These are phyloP conservation scores for Microbotryomycetes sp. DNA, from an alignment of 1,284 basidiomycete genomes.

Conservation along the genomic window DNA sequence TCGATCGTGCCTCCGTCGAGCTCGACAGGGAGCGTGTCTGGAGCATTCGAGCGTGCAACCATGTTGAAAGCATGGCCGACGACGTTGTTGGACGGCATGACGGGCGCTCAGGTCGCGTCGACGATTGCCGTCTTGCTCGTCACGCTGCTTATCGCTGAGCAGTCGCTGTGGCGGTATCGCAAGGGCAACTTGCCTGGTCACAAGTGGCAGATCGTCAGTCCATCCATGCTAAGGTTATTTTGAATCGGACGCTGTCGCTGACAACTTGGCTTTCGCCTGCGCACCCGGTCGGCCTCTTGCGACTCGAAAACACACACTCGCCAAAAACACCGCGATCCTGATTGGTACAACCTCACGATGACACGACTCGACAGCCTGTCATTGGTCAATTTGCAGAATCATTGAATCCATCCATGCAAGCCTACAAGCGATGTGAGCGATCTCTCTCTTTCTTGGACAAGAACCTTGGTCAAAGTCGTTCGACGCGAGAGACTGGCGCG, in stretches of 20 bases:
- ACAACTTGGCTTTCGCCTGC: too few relatives aligned
- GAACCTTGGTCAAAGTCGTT: too few relatives aligned
- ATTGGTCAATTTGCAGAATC: slow-evolving; percentile 83
- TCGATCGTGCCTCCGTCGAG: not conserved
- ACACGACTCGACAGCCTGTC: slow-evolving; percentile 50
- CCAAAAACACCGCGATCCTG: too few relatives aligned
- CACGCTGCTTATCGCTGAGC: slow-evolving; percentile 66
- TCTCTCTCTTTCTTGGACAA: not conserved
- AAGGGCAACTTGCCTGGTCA: slow-evolving; percentile 76
- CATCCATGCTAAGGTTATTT: not conserved
- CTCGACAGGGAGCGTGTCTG: not conserved
- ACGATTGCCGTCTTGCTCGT: slow-evolving; percentile 54
- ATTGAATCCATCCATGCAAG: slow-evolving; percentile 76
- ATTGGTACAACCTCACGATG: too few relatives aligned
- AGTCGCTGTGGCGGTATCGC: slow-evolving; percentile 77
- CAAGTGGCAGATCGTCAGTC: slow-evolving; percentile 66
- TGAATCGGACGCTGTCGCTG: not conserved
- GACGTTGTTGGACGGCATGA: not conserved
- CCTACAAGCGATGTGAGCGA: slow-evolving; percentile 55
- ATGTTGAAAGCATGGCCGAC: not conserved
- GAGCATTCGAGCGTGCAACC: not conserved
- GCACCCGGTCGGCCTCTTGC: too few relatives aligned
- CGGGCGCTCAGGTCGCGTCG: slow-evolving; percentile 12
- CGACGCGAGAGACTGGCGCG: too few relatives aligned
- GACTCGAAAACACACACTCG: too few relatives aligned